These are phyloP conservation scores for Sporothrix pallida DNA, from an alignment of 2,329 filamentous ascomycete species.

Conservation along the genomic window DNA sequence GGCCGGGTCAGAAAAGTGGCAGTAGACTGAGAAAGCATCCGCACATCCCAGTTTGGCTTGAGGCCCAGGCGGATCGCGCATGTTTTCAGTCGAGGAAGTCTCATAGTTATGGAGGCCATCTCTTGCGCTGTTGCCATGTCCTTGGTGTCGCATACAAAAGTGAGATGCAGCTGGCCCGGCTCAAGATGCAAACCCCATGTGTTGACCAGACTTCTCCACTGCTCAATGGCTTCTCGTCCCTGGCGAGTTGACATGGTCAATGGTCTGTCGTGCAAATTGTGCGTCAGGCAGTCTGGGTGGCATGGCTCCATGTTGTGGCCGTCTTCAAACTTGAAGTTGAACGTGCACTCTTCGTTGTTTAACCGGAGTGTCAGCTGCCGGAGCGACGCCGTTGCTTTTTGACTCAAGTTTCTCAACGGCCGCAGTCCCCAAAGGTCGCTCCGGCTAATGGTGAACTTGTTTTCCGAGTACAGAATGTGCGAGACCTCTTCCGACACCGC, in stretches of 20 bases:
- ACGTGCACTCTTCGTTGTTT: slow-evolving; percentile 2
- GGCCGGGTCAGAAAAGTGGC: background rate
- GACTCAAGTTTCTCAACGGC: background rate
- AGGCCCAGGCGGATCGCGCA: slow-evolving; percentile 16
- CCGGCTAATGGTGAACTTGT: slow-evolving; percentile 21
- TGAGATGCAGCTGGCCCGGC: slow-evolving; percentile 23
- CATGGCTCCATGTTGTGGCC: background rate
- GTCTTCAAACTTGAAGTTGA: background rate
- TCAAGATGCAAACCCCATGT: background rate
- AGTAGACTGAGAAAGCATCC: background rate
- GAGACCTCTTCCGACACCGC: slow-evolving; percentile 11
- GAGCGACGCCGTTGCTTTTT: background rate
- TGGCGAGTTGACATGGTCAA: slow-evolving; percentile 14
- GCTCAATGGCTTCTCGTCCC: background rate
- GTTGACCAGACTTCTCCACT: background rate
- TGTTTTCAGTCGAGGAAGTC: background rate
- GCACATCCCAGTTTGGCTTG: background rate
- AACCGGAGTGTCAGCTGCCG: slow-evolving; percentile 4
- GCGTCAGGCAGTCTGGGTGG: slow-evolving; percentile 10
- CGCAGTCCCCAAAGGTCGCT: slow-evolving; percentile 20
- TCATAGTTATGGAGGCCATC: background rate
- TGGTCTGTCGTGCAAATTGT: background rate
- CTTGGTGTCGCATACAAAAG: slow-evolving; percentile 23
- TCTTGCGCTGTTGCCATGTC: background rate
- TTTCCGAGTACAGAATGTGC: slow-evolving; percentile 23